phyloP scores from a whole-genome alignment of 2,329 filamentous ascomycete genomes.

The Lomentospora prolificans region DNA sequence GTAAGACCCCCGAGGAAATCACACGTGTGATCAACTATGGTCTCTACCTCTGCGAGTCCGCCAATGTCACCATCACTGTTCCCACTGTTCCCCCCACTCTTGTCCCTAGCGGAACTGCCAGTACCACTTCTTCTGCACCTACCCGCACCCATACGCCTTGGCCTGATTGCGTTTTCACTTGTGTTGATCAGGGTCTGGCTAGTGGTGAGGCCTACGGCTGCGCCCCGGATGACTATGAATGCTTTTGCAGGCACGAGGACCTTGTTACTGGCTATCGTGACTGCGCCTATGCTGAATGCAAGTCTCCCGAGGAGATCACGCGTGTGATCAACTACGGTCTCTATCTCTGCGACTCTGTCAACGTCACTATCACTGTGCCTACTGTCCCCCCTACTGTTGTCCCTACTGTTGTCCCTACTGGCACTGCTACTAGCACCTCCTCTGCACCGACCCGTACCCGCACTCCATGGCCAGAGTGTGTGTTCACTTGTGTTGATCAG shows the following conservation, averaged over 20 bases:
- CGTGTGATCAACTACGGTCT: background rate
- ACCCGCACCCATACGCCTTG: conserved; percentile 4
- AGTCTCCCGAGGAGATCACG: background rate
- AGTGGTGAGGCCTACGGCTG: background rate
- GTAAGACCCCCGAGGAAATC: background rate
- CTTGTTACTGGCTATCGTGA: background rate
- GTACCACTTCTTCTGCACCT: background rate
- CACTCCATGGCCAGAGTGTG: conserved; percentile 2
- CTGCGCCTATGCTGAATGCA: background rate
- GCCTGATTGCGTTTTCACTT: conserved; percentile 4
- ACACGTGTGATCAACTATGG: background rate
- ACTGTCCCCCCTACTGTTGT: conserved; percentile 1
- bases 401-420: conserved; percentile 2
- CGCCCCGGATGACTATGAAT: background rate
- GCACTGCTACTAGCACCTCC: background rate
- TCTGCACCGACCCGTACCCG: conserved; percentile 3
- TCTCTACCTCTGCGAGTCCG: conserved; percentile 1
- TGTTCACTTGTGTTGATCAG: conserved; percentile 2
- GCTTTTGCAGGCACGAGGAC: background rate
- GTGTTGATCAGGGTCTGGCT: background rate
- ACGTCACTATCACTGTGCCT: background rate
- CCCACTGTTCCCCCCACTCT: background rate
- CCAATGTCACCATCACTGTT: background rate
- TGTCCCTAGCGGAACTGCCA: background rate
- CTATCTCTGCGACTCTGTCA: background rate